phyloP scores from a whole-genome alignment of 306 rosid genomes.

The Castanea mollissima region DNA sequence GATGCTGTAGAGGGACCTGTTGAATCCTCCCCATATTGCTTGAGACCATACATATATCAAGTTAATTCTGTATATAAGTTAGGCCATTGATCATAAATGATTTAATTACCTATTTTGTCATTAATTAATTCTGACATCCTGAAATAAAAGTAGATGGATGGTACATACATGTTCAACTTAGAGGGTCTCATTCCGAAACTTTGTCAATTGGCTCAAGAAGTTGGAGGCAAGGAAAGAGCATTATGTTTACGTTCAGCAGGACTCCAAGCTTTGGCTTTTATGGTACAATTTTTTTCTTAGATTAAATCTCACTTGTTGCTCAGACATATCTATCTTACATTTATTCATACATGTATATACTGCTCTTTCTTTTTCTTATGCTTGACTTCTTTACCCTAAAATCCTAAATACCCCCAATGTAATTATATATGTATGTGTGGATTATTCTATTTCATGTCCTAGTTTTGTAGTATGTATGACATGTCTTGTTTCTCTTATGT shows the following conservation, averaged over 20 bases:
- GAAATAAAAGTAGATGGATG: slow-evolving; percentile 67
- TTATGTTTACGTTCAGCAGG: slow-evolving; percentile 72
- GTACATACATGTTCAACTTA: slow-evolving; percentile 84
- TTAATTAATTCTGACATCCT: slow-evolving; percentile 40
- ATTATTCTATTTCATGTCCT: neutral
- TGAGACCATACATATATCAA: neutral
- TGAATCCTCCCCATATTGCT: neutral
- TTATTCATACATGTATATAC: neutral
- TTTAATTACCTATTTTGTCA: neutral
- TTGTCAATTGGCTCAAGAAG: slow-evolving; percentile 85
- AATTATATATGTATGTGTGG: neutral
- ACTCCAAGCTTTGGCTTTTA: slow-evolving; percentile 66
- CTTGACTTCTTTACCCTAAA: neutral
- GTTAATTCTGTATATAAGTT: slow-evolving; percentile 9
- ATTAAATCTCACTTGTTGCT: slow-evolving; percentile 11
- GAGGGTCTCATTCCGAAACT: slow-evolving; percentile 91
- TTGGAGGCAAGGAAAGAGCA: slow-evolving; percentile 63
- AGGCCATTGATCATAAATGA: neutral
- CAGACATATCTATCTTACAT: neutral
- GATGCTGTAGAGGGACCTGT: neutral
- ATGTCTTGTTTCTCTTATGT: neutral
- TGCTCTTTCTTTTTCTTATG: slow-evolving; percentile 12
- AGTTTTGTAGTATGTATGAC: neutral
- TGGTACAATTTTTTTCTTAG: slow-evolving; percentile 52
- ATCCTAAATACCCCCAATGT: neutral